phyloP scores from a whole-genome alignment of 257 asterid genomes.

The Schizonepeta tenuifolia region DNA sequence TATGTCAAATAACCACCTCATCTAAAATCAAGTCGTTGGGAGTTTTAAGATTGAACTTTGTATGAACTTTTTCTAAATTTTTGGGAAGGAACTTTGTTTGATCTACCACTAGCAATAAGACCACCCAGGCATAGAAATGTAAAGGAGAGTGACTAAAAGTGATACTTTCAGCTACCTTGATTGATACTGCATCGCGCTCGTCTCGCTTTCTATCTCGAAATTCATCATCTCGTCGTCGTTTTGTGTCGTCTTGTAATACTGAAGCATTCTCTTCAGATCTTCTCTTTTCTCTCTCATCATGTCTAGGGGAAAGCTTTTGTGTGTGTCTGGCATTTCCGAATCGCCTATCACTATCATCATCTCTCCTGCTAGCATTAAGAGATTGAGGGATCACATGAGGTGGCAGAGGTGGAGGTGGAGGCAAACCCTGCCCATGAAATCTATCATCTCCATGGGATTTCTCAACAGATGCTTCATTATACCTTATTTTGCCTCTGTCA shows the following conservation, averaged over 20 bases:
- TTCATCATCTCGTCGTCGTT: conserved; percentile 95
- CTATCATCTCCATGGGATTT: conserved; percentile 79
- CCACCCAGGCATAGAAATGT: not conserved
- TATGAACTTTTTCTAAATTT: too few relatives aligned
- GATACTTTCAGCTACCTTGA: conserved; percentile 59
- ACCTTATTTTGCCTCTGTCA: conserved; percentile 70
- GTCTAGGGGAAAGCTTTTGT: conserved; percentile 92
- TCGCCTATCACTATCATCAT: conserved; percentile 91
- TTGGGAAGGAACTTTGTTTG: too few relatives aligned
- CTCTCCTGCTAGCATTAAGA: conserved; percentile 70
- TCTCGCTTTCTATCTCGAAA: conserved; percentile 93
- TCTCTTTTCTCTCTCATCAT: conserved; percentile 89
- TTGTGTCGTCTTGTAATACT: conserved; percentile 73
- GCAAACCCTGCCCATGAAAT: conserved; percentile 78
- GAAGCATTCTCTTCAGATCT: conserved; percentile 87
- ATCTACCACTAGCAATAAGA: not conserved
- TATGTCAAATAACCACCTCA: not conserved
- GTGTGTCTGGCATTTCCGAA: conserved; percentile 76
- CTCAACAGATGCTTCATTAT: conserved; percentile 61
- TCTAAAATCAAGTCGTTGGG: not conserved
- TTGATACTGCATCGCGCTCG: conserved; percentile 65
- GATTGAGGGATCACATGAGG: conserved; percentile 92
- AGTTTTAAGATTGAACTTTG: not conserved
- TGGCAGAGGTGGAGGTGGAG: conserved; percentile 98
- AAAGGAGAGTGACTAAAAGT: not conserved